These are phyloP conservation scores for Crucibulum laeve DNA, from an alignment of 768 basidiomycete species.

Conservation along the genomic window DNA sequence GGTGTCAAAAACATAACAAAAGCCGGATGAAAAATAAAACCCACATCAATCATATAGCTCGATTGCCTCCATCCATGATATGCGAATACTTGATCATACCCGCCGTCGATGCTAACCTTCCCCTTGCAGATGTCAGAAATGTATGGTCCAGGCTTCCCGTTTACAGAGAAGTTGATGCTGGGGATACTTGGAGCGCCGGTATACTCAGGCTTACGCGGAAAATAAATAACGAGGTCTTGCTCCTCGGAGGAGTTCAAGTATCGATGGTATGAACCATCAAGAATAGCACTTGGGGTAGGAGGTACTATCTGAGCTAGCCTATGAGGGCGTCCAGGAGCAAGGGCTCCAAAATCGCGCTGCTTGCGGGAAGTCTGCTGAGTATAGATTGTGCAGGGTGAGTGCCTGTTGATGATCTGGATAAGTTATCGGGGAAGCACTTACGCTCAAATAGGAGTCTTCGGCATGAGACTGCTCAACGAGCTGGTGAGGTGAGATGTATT, in stretches of 20 bases:
- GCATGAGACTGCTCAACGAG: no score
- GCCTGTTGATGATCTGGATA: no score
- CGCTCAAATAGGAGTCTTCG: no score
- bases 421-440: no score
- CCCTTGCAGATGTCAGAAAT: slow-evolving; percentile 11
- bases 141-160: slow-evolving; percentile 17
- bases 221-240: slow-evolving; percentile 7
- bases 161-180: slow-evolving; percentile 14
- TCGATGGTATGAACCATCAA: slow-evolving; percentile 10
- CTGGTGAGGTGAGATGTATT: no score
- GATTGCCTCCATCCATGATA: slow-evolving; percentile 15
- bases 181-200: slow-evolving; percentile 7
- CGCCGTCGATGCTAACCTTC: slow-evolving; percentile 11
- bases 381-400: no score
- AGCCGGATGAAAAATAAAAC: slow-evolving; percentile 3
- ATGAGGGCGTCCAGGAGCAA: slow-evolving; percentile 5
- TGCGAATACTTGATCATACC: slow-evolving; percentile 13
- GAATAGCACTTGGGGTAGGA: slow-evolving; percentile 9
- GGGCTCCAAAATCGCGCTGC: no score
- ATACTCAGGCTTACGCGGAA: slow-evolving; percentile 12
- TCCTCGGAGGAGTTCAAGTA: neutral
- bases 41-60: slow-evolving; percentile 12
- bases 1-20: slow-evolving; percentile 1
- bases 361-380: no score
- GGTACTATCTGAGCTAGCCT: slow-evolving; percentile 4